Percentiles rank a stretch among this genome's conserved stretches.
phyloP scores from a whole-genome alignment of 345 rosid species.

The Excoecaria cochinchinensis region DNA sequence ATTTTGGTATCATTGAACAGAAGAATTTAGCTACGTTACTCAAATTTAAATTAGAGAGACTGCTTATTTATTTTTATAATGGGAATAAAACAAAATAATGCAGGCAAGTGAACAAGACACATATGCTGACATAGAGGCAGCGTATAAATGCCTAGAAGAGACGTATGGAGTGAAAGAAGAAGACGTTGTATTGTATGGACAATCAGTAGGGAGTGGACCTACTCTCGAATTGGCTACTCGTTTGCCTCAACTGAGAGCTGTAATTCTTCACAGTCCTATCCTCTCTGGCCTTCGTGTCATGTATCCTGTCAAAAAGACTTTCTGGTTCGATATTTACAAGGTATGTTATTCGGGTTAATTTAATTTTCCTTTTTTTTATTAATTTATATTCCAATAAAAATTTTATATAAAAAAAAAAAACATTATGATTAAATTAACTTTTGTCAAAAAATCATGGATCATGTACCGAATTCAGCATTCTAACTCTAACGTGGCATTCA shows the following conservation, averaged over 20 bases:
- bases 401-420: too few species aligned
- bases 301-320: conserved; percentile 72
- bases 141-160: conserved; percentile 62
- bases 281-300: conserved; percentile 84
- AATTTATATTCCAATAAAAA: too few species aligned
- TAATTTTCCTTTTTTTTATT: conserved; percentile 10
- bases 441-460: too few species aligned
- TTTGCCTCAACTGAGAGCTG: conserved; percentile 65
- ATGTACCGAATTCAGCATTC: too few species aligned
- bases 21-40: too few species aligned
- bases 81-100: not conserved
- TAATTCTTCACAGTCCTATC: conserved; percentile 81
- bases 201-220: conserved; percentile 92
- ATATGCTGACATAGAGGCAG: conserved; percentile 87
- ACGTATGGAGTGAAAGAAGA: conserved; percentile 60
- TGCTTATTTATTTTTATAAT: not conserved
- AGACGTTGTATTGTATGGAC: conserved; percentile 76
- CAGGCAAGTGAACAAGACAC: conserved; percentile 89
- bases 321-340: conserved; percentile 89
- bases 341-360: conserved; percentile 26
- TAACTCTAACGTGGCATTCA: too few species aligned
- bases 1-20: too few species aligned
- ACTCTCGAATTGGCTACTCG: conserved; percentile 66
- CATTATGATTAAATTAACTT: too few species aligned
- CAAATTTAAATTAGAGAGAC: too few species aligned